These are phyloP conservation scores for Chytriomyces sp. DNA, from an alignment of 192 early-diverging fungal genomes.

Conservation along the genomic window DNA sequence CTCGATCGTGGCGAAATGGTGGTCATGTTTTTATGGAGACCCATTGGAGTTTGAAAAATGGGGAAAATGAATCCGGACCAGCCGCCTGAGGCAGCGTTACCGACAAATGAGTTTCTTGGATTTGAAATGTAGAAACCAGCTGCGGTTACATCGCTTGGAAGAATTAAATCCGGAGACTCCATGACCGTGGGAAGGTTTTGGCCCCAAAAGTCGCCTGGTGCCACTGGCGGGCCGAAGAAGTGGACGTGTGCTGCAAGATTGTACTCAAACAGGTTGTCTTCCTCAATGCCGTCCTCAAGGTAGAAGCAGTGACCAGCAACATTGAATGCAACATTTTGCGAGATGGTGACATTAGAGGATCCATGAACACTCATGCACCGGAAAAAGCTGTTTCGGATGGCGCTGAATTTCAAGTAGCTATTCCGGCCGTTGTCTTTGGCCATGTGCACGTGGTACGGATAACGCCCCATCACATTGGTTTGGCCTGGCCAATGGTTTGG, in stretches of 20 bases:
- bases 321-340: conserved; percentile 33
- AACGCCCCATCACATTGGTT: conserved; percentile 45
- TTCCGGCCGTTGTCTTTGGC: conserved; percentile 25
- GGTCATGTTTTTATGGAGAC: conserved; percentile 1
- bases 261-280: conserved; percentile 32
- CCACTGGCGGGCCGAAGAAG: conserved; percentile 26
- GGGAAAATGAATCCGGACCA: conserved; percentile 41
- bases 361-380: conserved; percentile 39
- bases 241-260: conserved; percentile 36
- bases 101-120: conserved; percentile 35
- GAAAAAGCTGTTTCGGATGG: conserved; percentile 34
- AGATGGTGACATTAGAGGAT: conserved; percentile 22
- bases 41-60: conserved; percentile 13
- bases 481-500: conserved; percentile 11
- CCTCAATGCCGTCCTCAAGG: conserved; percentile 39
- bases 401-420: conserved; percentile 20
- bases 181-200: conserved; percentile 1
- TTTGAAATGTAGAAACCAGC: conserved; percentile 35
- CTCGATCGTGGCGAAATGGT: conserved; percentile 28
- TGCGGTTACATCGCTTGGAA: conserved; percentile 38
- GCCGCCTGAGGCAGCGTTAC: conserved; percentile 41
- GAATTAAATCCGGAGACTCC: conserved; percentile 30
- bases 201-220: conserved; percentile 17
- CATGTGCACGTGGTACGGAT: conserved; percentile 43
- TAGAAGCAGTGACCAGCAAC: conserved; percentile 46